Evolutionary conservation across 1,284 basidiomycete genomes (phyloP), one percentile per base, ranked within the genome.

Genomic region (Meripilus lineatus): DNA sequence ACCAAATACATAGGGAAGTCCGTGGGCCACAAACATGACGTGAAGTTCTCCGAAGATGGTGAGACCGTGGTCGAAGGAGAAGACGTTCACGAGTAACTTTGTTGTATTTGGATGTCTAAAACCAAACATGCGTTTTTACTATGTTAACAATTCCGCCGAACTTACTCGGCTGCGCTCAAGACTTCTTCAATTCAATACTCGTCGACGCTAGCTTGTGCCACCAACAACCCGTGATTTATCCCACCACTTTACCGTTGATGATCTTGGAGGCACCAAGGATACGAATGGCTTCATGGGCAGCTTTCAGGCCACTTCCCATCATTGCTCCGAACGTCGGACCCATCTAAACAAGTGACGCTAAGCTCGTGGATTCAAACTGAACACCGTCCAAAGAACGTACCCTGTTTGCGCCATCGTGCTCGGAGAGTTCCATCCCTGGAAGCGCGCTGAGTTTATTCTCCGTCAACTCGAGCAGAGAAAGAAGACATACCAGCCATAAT

Each of bases 1-100:
- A 94, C 91, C 5, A 94, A 95, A 63, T 93, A 89, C 54, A 73
- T 94, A 47, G 89, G 86, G 13, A 87, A 79, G 59, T 88, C 86
- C 5, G 72, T 76, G 13, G 70, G 69, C 3, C 79, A 88, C 55
- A 64, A 71, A 49, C 74, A 86, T 48, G 91, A 92, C 54, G 80
- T 93, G 38, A 84, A 79, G 56, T 86, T 94, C 50, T 86, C 88
- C 3, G 75, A 79, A 42, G 81, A 87, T 49, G 91, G 91, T 17
- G 82, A 88, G 59, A 68, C 57, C 2, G 71, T 93, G 2, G 51
- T 87, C 26, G 79, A 89, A 52, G 87, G 88, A n/a, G 59, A 68
- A 46, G 77, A 80, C 51, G 48, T 74, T 15, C 69, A 74, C 42
- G 62, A 54, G 50, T 22, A 22, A 18, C 32, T 6, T 15, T 15